phyloP scores from a whole-genome alignment of 306 rosid species.

The Trifolium repens region DNA sequence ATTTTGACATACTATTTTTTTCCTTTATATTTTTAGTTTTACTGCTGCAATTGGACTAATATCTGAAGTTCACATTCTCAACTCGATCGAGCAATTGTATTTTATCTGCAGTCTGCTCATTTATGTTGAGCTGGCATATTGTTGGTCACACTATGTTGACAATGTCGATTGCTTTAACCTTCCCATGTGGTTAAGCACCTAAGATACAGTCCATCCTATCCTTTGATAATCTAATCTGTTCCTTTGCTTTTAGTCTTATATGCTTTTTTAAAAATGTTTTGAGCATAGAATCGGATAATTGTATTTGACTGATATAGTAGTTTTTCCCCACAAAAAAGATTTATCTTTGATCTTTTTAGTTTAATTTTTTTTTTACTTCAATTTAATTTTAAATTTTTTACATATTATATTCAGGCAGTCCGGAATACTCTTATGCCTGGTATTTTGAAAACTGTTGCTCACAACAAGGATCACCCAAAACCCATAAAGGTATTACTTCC shows the following conservation, averaged over 20 bases:
- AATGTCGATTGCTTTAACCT: too few relatives aligned
- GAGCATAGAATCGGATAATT: background rate
- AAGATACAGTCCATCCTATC: background rate
- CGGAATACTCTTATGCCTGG: constrained; percentile 94
- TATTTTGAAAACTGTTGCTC: constrained; percentile 79
- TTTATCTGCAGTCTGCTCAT: background rate
- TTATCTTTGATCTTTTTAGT: background rate
- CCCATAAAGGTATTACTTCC: constrained; percentile 77
- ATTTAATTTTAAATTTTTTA: background rate
- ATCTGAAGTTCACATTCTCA: background rate
- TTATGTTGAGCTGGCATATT: background rate
- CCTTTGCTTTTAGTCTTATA: background rate
- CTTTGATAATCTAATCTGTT: background rate
- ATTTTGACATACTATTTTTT: too few relatives aligned
- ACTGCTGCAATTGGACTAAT: background rate
- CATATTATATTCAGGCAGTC: constrained; percentile 56
- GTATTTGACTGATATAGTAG: constrained; percentile 20
- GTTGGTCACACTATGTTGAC: background rate
- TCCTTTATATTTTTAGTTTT: too few relatives aligned
- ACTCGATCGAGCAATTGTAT: background rate
- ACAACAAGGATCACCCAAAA: constrained; percentile 93
- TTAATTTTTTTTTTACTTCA: background rate
- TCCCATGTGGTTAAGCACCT: background rate
- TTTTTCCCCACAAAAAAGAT: background rate
- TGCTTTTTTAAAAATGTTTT: background rate